Evolutionary conservation across 2,329 filamentous ascomycete genomes (phyloP).

Genomic region (Elsinoe necatrix): DNA sequence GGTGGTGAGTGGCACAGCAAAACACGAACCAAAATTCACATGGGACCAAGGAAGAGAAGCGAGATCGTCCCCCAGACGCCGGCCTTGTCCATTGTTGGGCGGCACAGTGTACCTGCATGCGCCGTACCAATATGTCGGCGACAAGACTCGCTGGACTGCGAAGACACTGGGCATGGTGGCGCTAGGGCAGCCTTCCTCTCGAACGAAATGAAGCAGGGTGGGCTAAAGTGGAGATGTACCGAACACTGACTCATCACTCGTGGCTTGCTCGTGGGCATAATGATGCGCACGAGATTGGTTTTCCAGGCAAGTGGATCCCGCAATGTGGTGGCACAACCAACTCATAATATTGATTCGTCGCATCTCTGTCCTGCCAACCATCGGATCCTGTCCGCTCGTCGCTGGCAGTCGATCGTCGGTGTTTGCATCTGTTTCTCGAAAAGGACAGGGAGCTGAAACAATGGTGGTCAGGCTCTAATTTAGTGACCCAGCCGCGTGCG

Average conservation of each 20-base stretch:
- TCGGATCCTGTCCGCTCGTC: not conserved
- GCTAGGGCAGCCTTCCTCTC: slow-evolving; percentile 6
- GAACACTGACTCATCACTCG: not conserved
- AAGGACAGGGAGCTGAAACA: slow-evolving; percentile 8
- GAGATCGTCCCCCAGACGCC: not conserved
- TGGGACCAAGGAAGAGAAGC: not conserved
- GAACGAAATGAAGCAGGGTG: slow-evolving; percentile 8
- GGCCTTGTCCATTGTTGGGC: not conserved
- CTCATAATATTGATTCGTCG: slow-evolving; percentile 3
- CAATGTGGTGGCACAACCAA: slow-evolving; percentile 2
- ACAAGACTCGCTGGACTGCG: not conserved
- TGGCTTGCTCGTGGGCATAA: slow-evolving; percentile 3
- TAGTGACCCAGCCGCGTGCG: too few species aligned
- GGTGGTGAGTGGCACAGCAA: not conserved
- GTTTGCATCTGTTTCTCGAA: not conserved
- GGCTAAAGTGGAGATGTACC: slow-evolving; percentile 12
- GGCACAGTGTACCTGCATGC: slow-evolving; percentile 8
- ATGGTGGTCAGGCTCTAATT: not conserved
- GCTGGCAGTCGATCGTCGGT: not conserved
- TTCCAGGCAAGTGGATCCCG: not conserved
- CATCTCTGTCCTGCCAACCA: not conserved
- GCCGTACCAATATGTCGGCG: not conserved
- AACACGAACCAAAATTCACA: slow-evolving; percentile 6
- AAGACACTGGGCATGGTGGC: not conserved
- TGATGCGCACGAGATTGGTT: not conserved